Conservation (phyloP, 306 rosid genomes). For the Dalbergia oliveri region DNA sequence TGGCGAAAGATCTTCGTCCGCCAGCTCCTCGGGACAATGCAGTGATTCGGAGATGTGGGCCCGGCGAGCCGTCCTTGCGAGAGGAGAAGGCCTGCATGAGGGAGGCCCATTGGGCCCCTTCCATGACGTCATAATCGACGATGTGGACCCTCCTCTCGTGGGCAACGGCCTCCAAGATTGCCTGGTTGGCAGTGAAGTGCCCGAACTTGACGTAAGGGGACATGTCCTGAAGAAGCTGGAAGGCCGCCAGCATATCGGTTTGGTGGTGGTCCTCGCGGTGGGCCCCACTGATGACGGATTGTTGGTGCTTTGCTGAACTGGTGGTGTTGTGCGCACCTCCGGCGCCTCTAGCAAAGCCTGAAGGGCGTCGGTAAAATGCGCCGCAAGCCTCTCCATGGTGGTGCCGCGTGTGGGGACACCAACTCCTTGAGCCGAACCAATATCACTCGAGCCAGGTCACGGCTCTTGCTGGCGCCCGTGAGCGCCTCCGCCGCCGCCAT, state of each 20-base stretch:
- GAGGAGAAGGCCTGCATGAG: slow-evolving; percentile 74
- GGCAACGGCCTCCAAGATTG: slow-evolving; percentile 73
- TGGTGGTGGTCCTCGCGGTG: slow-evolving; percentile 34
- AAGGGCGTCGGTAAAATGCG: slow-evolving; percentile 75
- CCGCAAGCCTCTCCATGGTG: slow-evolving; percentile 84
- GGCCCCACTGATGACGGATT: slow-evolving; percentile 30
- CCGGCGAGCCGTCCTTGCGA: slow-evolving; percentile 56
- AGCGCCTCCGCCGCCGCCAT: slow-evolving; percentile 94
- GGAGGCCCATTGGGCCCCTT: slow-evolving; percentile 93
- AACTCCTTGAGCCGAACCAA: slow-evolving; percentile 96
- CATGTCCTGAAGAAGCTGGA: slow-evolving; percentile 92
- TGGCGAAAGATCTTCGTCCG: slow-evolving; percentile 61
- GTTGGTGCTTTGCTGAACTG: background rate
- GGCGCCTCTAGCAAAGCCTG: slow-evolving; percentile 60
- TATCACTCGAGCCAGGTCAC: slow-evolving; percentile 93
- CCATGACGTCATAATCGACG: slow-evolving; percentile 79
- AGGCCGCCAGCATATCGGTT: slow-evolving; percentile 66
- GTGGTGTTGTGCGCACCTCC: slow-evolving; percentile 10
- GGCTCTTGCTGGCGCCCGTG: slow-evolving; percentile 55
- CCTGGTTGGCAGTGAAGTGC: slow-evolving; percentile 92
- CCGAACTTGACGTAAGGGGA: slow-evolving; percentile 83
- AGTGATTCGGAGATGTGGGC: slow-evolving; percentile 78
- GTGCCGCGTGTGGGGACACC: slow-evolving; percentile 72
- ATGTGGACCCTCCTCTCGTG: slow-evolving; percentile 76
- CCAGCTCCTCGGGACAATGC: slow-evolving; percentile 66